Evolutionary conservation across 768 basidiomycete genomes (phyloP), one percentile per base, ranked within the genome.

Genomic region (Tylopilus plumbeoviolaceoides): DNA sequence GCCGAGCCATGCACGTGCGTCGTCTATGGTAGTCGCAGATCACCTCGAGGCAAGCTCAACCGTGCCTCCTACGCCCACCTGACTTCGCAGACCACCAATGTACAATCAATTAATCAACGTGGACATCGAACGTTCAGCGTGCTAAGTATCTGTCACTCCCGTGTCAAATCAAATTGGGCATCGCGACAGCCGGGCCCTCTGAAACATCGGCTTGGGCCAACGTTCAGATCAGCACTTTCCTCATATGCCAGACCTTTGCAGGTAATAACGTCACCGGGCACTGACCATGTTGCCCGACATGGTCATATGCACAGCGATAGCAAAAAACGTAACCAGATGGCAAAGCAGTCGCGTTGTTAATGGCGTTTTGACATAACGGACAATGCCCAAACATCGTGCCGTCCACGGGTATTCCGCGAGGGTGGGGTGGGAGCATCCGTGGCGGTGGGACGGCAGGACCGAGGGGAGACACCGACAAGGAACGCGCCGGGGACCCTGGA

Each of bases 301-400:
- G 81, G 55, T 87, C 85, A 73, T 88, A 85, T 50, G 87, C 89
- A 72, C 95, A 97, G 33, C 88, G 83, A 67, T 94, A 98, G 70
- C 94, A 97, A 61, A 91, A 95, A 18, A 95, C 91, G 75, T 95
- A 98, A 48, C 94, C 94, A 40, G 89, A 91, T 14, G 94, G 91
- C 35, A 95, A 70, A 33, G 90, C 88, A 18, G 92, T 95, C 43
- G 94, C 91, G 64, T 97, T 97, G 66, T 82, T 81, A 42, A 95
- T 81, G 50, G 68, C 61, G 40, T 81, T 76, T 41, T 74, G 75
- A 70, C 95, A 98, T 30, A 98, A 71, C 25, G 91, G 89, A 69
- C 95, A 98, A 45, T 75, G 73, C n/a, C 95, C 95, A 65, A 89
- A 95, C 54, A 73, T 75, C 31, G 72, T 72, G 53, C 66, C 73